Base-by-base conservation (phyloP, 2,329 filamentous ascomycete genomes). In the Alternaria triticimaculans region DNA sequence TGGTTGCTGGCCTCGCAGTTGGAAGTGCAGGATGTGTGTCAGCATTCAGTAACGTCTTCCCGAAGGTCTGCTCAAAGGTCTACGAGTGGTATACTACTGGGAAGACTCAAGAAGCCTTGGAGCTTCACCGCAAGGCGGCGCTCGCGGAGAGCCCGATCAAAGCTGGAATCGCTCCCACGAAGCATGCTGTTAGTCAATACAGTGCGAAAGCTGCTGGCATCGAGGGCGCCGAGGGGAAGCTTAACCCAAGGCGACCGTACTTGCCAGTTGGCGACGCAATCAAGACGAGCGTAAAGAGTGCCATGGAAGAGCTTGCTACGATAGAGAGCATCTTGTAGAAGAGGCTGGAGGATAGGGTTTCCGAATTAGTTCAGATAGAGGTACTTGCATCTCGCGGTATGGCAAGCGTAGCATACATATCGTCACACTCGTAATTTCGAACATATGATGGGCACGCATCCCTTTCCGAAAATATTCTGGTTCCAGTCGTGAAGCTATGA, bases 101-200 rank as follows among this genome's bases (percentile, higher is more conserved):
- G 1, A 86, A 86, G 72, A 74, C 64, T 12, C 79, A 84, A 2
- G 88, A 90, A 72, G 90, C 90, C 2, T 69, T 90, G 63, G 82
- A 80, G 56, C 75, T 92, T 74, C 89, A 92, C 70, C 80, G 83
- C 60, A 85, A 85, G 74, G 87, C 89, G 0, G 88, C 89, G 8
- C 78, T 92, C 55, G 89, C 89, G 0, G 90, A 92, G 77, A 86
- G 86, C 60, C 86, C 87, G 1, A 87, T 86, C 72, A 92, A 92
- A 79, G 84, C 84, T 11, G 90, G 90, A 6, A 90, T 92, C 69
- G 89, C 88, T 9, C 83, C 84, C 3, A 88, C 87, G n/a, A 92
- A 92, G 80, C 91, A 90, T 73, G 90, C 89, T 0, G 88, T 88
- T 0, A 85, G 87, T 3, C 78, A 88, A 30, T 87, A 85, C 67